Base-by-base conservation (phyloP, 2,329 filamentous ascomycete species). In the Cercospora berteroae region DNA sequence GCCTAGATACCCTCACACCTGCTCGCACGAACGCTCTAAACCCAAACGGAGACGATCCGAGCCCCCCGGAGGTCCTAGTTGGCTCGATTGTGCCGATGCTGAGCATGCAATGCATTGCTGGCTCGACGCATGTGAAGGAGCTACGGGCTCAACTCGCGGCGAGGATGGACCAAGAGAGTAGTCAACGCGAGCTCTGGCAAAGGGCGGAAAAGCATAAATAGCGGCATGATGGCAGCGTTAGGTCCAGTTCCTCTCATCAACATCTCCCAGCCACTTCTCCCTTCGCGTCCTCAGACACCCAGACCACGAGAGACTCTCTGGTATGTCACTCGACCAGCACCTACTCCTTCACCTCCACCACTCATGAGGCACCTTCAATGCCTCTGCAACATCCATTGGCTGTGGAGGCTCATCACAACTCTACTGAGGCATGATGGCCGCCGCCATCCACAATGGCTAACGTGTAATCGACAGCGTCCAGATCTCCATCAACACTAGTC, bases 1-100 rank as follows among this genome's bases (percentile, higher is more conserved):
- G 73, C 71, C 69, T 69, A 69, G 61, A 65, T 69, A 66, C 68
- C 69, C 63, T 67, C 69, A 67, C 69, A 74, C 72, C 73, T 74
- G 67, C 69, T 67, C 48, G 69, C 67, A 68, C 64, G 61, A 71
- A 71, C 63, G 62, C 60, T 78, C 75, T 82, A 81, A 80, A 79
- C 80, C 77, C 77, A 78, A 63, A 78, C 72, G 78, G 78, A 71
- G 76, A 77, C 76, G 75, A 77, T 77, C 78, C 78, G 77, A 76
- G 64, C 73, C 77, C 81, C 67, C 81, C 78, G 80, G 79, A 75
- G 78, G 78, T 69, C 78, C 76, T 79, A 72, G 81, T 83, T 83
- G 81, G 81, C 78, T 74, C 67, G 69, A 71, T 71, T 67, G 50
- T 64, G 52, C 64, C 60, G 66, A 63, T 65, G 64, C 63, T 68